Evolutionary conservation across 768 basidiomycete species (phyloP).

Genomic region (Suillus subaureus): DNA sequence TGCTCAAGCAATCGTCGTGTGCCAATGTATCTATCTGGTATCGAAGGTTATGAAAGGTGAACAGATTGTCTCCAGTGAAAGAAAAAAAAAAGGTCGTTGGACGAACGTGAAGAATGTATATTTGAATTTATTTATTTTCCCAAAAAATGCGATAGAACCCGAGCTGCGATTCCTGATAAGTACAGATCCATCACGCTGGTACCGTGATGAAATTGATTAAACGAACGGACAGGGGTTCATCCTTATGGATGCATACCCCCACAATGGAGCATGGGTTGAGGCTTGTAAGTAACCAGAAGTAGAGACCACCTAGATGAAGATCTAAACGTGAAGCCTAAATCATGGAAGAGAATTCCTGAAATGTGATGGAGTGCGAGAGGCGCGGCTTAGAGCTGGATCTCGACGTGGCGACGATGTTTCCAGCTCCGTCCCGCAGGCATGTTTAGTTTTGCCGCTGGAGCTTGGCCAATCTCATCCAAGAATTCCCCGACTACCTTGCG

Average conservation of each 20-base stretch:
- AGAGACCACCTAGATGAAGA: not conserved
- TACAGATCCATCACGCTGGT: slow-evolving; percentile 24
- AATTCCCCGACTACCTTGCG: slow-evolving; percentile 8
- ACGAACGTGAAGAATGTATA: slow-evolving; percentile 9
- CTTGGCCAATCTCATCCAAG: slow-evolving; percentile 10
- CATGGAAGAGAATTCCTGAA: slow-evolving; percentile 3
- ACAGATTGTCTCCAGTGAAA: not conserved
- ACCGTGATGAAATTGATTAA: slow-evolving; percentile 23
- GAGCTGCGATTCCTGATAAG: slow-evolving; percentile 25
- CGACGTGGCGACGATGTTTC: slow-evolving; percentile 17
- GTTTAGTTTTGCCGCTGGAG: not conserved
- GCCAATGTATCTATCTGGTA: slow-evolving; percentile 6
- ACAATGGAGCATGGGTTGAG: not conserved
- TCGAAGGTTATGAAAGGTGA: slow-evolving; percentile 6
- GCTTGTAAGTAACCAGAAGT: not conserved
- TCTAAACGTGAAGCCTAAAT: slow-evolving; percentile 5
- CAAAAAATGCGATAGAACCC: not conserved
- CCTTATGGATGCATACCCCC: slow-evolving; percentile 27
- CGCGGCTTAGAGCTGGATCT: slow-evolving; percentile 15
- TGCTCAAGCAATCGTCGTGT: not conserved
- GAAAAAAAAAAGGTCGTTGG: not conserved
- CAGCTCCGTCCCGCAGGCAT: slow-evolving; percentile 10
- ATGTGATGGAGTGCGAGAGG: not conserved
- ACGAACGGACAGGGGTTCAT: slow-evolving; percentile 33
- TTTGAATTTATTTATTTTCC: not conserved